Conservation (phyloP, 73 alveolate species). For the Stentor coeruleus region DNA sequence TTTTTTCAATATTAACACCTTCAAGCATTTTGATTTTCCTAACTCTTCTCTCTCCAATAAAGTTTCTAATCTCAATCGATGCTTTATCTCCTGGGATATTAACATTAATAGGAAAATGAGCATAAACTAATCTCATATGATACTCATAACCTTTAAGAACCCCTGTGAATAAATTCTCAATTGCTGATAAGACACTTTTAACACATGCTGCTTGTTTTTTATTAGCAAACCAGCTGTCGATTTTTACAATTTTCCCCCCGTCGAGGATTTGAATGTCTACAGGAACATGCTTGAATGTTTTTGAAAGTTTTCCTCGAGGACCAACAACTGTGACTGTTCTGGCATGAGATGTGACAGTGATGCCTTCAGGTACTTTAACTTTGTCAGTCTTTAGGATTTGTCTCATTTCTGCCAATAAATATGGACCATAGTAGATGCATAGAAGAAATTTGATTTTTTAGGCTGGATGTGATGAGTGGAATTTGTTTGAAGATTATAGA, state of each 20-base stretch:
- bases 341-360: conserved; percentile 57
- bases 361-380: conserved; percentile 57
- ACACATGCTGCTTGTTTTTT: conserved; percentile 43
- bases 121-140: conserved; percentile 62
- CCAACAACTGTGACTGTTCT: conserved; percentile 75
- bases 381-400: no score
- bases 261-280: conserved; percentile 64
- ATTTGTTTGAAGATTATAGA: no score
- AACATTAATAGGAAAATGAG: conserved; percentile 64
- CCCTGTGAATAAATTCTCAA: conserved; percentile 44
- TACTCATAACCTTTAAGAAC: conserved; percentile 51
- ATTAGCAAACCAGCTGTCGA: no score
- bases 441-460: no score
- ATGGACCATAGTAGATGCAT: no score
- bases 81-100: conserved; percentile 45
- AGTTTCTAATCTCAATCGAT: conserved; percentile 52
- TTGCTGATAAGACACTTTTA: conserved; percentile 41
- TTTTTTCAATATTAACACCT: conserved; percentile 40
- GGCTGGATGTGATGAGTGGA: no score
- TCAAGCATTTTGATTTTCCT: conserved; percentile 44
- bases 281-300: conserved; percentile 77
- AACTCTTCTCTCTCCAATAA: conserved; percentile 54
- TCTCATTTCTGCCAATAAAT: no score
- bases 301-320: conserved; percentile 68
- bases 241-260: no score